Base-by-base conservation (phyloP, 768 basidiomycete species). In the Mrakia gelida region DNA sequence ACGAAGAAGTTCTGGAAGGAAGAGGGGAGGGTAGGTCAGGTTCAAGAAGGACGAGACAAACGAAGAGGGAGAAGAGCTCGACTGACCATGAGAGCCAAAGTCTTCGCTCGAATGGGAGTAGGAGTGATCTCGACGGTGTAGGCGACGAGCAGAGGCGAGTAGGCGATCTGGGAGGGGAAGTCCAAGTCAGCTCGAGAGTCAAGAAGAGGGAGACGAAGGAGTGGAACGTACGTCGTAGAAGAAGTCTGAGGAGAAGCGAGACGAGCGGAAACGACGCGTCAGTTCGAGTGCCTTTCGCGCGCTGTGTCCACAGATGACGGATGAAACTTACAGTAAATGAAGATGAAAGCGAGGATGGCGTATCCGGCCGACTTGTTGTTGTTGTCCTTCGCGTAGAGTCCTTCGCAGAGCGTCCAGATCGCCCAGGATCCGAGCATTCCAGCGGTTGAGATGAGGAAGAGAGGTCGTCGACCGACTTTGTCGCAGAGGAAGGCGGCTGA, bases 91-190 rank as follows among this genome's bases (percentile, higher is more conserved):
- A 75, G 2, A 34, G 73, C 59, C 23, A 71, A 32, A 1, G 59
- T 54, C 41, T 71, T 73, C 11, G 67, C 65, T 18, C 75, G 71
- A 2, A 77, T 49, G 13, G 38, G 11, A 11, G 32, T 38, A 21
- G 67, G 67, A 1, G 49, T 52, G 18, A 52, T 52, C 49, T 52
- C 34, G 41, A 94, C 88, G 62, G 92, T 92, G 86, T 95, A 94
- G 0, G 91, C 89, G 75, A 94, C 90, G 81, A 93, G 91, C 79
- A 95, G 90, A 11, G 94, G 93, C 5, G 91, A 90, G 87, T 93
- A 94, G 26, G 92, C 92, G 56, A 76, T 70, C 41, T 61, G 74
- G 16, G n/a, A n/a, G n/a, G n/a, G n/a, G n/a, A n/a, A n/a, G n/a
- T 38, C 4, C 38, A 38, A 38, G 38, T 38, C 7, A 30, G 15